These are phyloP conservation scores for Pseudogymnoascus sp. DNA, from an alignment of 2,329 filamentous ascomycete genomes.

Conservation along the genomic window DNA sequence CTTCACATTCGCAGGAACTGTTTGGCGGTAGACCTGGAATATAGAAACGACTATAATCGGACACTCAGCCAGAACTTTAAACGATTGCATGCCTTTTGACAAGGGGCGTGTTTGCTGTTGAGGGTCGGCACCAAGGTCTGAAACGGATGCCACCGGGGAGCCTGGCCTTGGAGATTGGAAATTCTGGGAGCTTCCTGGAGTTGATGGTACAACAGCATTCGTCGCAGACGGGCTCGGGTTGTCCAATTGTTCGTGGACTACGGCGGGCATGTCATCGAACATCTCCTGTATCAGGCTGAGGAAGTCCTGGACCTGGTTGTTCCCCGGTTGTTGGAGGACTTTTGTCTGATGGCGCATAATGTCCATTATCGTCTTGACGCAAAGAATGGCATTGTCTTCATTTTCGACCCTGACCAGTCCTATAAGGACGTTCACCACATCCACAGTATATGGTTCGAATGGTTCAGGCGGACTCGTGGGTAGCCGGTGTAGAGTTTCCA, in stretches of 20 bases:
- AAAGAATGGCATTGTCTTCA: slow-evolving; percentile 96
- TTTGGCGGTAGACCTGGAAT: slow-evolving; percentile 81
- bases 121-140: slow-evolving; percentile 73
- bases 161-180: slow-evolving; percentile 85
- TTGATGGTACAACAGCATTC: slow-evolving; percentile 55
- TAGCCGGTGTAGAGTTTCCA: slow-evolving; percentile 89
- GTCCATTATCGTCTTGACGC: slow-evolving; percentile 97
- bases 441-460: slow-evolving; percentile 79
- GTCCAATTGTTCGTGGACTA: slow-evolving; percentile 93
- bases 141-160: slow-evolving; percentile 75
- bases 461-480: slow-evolving; percentile 66
- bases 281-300: slow-evolving; percentile 88
- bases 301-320: slow-evolving; percentile 77
- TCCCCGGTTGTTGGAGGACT: slow-evolving; percentile 46
- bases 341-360: slow-evolving; percentile 89
- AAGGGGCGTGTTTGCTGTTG: slow-evolving; percentile 75
- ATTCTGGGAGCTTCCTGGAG: slow-evolving; percentile 54
- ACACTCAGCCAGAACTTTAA: slow-evolving; percentile 96
- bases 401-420: slow-evolving; percentile 83
- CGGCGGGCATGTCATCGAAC: slow-evolving; percentile 89
- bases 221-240: slow-evolving; percentile 52
- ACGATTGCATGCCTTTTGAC: slow-evolving; percentile 93
- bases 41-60: slow-evolving; percentile 98
- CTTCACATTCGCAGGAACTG: slow-evolving; percentile 78
- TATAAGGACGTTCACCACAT: slow-evolving; percentile 87